A percentile compares a stretch with the other conserved stretches of the same genome.
Evolutionary conservation across 2,329 filamentous ascomycete species (phyloP).

Genomic region (Peltaster fructicola): DNA sequence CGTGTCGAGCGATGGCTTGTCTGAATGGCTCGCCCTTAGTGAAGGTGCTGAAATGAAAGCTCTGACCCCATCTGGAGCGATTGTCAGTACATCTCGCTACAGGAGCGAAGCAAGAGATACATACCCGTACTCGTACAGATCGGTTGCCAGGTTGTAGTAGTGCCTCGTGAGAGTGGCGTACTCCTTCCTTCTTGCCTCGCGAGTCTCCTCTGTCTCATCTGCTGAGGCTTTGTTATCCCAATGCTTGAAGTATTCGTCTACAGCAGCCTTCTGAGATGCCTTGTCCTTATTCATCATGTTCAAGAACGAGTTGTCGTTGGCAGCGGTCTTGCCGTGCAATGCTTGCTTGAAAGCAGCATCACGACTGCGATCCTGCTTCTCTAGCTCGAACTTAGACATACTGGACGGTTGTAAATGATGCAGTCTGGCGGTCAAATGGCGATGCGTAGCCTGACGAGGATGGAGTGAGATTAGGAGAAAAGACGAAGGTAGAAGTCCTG

Average conservation of each 20-base stretch:
- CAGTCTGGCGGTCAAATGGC: no score
- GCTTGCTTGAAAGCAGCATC: conserved; percentile 66
- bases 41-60: conserved; percentile 96
- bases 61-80: conserved; percentile 87
- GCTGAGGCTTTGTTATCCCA: conserved; percentile 72
- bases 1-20: conserved; percentile 86
- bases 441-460: no score
- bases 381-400: conserved; percentile 20
- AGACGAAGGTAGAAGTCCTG: no score
- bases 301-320: conserved; percentile 62
- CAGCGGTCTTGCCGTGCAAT: conserved; percentile 56
- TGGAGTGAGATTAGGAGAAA: no score
- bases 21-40: conserved; percentile 70
- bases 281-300: conserved; percentile 77
- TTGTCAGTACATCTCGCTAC: no score
- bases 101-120: no score
- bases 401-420: no score
- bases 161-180: conserved; percentile 89
- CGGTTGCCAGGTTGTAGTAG: conserved; percentile 32
- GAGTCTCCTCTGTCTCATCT: conserved; percentile 65
- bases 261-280: conserved; percentile 59
- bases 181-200: conserved; percentile 61
- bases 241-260: conserved; percentile 91
- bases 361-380: conserved; percentile 20
- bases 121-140: conserved; percentile 58